These are phyloP conservation scores for Wickerhamomyces silvicola DNA, from an alignment of 805 yeast species.

Conservation along the genomic window DNA sequence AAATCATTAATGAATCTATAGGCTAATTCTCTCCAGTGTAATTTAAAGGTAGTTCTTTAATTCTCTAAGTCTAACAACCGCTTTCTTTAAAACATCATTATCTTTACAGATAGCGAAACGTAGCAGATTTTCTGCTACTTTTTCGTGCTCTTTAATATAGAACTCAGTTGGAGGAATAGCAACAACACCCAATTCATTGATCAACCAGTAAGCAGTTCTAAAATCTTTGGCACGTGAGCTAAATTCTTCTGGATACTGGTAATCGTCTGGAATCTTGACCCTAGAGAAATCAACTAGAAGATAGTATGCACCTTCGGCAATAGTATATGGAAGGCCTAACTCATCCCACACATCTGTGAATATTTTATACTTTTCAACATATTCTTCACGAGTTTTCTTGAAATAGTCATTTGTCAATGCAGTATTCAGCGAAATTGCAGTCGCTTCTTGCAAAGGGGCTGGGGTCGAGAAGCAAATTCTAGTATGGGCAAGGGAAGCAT, in stretches of 20 bases:
- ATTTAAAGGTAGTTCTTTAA: constrained; percentile 57
- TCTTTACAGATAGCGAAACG: constrained; percentile 97
- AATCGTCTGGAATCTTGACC: constrained; percentile 70
- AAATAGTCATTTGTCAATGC: constrained; percentile 65
- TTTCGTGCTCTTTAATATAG: constrained; percentile 61
- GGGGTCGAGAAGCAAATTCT: constrained; percentile 90
- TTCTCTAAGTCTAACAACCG: constrained; percentile 66
- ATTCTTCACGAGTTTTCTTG: constrained; percentile 59
- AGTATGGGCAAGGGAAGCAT: constrained; percentile 85
- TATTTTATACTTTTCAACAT: constrained; percentile 64
- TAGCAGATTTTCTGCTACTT: constrained; percentile 74
- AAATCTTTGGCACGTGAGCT: constrained; percentile 73
- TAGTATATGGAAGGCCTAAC: constrained; percentile 81
- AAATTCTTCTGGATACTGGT: constrained; percentile 66
- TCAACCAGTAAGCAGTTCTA: constrained; percentile 86
- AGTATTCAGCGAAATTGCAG: constrained; percentile 64
- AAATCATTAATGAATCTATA: background rate
- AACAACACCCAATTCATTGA: constrained; percentile 88
- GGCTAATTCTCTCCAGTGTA: background rate
- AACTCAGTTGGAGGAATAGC: constrained; percentile 98
- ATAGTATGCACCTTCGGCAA: constrained; percentile 92
- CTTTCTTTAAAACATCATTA: constrained; percentile 71
- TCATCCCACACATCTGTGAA: constrained; percentile 79
- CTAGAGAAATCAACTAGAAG: constrained; percentile 81
- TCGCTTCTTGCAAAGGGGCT: constrained; percentile 89